These are phyloP conservation scores for Astragalus membranaceus DNA, from an alignment of 306 rosid genomes.

Conservation along the genomic window DNA sequence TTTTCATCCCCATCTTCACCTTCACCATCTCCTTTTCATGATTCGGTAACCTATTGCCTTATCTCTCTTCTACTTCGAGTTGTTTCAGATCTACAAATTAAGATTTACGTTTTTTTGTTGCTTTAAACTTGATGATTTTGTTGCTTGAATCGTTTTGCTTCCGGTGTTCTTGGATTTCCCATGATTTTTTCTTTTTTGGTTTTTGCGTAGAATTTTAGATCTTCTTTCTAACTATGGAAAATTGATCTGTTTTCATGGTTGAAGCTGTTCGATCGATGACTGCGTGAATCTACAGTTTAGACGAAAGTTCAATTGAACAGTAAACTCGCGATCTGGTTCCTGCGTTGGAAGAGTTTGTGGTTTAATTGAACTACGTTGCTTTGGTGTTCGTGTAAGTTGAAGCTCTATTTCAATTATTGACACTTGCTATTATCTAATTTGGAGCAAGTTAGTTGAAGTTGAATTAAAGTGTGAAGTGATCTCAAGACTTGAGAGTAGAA, in stretches of 20 bases:
- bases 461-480: constrained; percentile 1
- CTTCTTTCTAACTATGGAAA: neutral
- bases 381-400: neutral
- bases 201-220: constrained; percentile 3
- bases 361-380: neutral
- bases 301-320: neutral
- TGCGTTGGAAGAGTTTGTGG: neutral
- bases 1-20: neutral
- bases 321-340: constrained; percentile 3
- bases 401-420: neutral
- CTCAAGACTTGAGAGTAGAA: constrained; percentile 8
- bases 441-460: neutral
- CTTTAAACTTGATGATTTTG: neutral
- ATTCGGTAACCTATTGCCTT: constrained; percentile 17
- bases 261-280: neutral
- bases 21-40: neutral
- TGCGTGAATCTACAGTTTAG: constrained; percentile 6
- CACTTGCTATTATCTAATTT: neutral
- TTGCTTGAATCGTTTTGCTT: neutral
- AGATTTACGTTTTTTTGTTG: neutral
- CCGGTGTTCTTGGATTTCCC: neutral
- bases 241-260: neutral
- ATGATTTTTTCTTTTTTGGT: neutral
- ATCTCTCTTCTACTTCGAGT: neutral
- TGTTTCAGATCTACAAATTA: constrained; percentile 22